A percentile compares a stretch with the other conserved stretches of the same genome.
phyloP scores from a whole-genome alignment of 2,329 filamentous ascomycete genomes.

The Venturia asperata region DNA sequence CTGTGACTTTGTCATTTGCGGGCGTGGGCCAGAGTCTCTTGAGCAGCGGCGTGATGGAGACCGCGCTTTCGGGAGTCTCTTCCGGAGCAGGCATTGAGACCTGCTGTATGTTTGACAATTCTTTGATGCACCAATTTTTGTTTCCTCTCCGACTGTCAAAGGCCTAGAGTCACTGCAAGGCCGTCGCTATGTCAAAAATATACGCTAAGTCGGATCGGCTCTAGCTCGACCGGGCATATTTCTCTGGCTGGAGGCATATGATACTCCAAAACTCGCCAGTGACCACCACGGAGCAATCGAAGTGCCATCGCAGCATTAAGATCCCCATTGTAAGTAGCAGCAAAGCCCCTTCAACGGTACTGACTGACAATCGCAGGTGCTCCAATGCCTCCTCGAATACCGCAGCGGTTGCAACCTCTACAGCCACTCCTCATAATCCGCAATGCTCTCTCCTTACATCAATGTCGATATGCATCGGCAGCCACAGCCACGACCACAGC shows the following conservation, averaged over 20 bases:
- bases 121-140: neutral
- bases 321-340: neutral
- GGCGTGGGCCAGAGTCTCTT: constrained; percentile 60
- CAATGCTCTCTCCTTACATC: constrained; percentile 19
- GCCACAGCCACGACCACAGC: constrained; percentile 47
- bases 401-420: constrained; percentile 33
- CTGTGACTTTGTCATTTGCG: constrained; percentile 50
- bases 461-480: constrained; percentile 45
- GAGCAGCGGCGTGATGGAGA: constrained; percentile 63
- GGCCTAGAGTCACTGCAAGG: neutral
- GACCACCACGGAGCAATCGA: neutral
- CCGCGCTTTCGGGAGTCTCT: constrained; percentile 19
- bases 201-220: neutral
- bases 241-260: neutral
- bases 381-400: constrained; percentile 50
- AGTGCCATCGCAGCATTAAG: neutral
- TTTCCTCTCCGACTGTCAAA: neutral
- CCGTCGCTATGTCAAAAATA: neutral
- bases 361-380: constrained; percentile 2
- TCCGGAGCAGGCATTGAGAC: constrained; percentile 4
- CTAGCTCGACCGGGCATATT: neutral
- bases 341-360: neutral
- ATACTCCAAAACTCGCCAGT: too few species aligned
- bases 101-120: neutral
- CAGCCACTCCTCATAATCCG: constrained; percentile 27